These are phyloP conservation scores for Myriosclerotinia duriaeana DNA, from an alignment of 2,329 filamentous ascomycete species.

Conservation along the genomic window DNA sequence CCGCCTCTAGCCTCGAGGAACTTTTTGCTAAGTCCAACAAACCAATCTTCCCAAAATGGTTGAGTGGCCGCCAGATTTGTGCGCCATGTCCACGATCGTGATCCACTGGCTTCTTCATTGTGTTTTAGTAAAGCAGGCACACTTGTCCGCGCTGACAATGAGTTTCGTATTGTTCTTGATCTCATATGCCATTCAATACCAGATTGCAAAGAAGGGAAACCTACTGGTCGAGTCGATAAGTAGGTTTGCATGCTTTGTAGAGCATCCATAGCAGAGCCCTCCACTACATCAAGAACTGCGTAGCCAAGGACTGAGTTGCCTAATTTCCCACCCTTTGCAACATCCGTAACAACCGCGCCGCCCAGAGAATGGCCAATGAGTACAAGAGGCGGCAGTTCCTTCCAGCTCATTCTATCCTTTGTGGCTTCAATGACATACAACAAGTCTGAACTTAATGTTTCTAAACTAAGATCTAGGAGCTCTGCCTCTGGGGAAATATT, in stretches of 20 bases:
- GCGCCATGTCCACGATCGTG: slow-evolving; percentile 68
- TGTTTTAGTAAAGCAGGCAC: slow-evolving; percentile 75
- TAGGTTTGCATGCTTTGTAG: slow-evolving; percentile 93
- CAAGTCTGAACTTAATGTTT: slow-evolving; percentile 72
- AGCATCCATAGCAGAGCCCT: slow-evolving; percentile 93
- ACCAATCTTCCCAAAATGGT: slow-evolving; percentile 94
- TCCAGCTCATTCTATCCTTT: slow-evolving; percentile 69
- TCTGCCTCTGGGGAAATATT: slow-evolving; percentile 44
- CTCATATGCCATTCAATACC: slow-evolving; percentile 94
- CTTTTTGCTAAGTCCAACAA: slow-evolving; percentile 80
- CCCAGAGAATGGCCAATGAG: slow-evolving; percentile 91
- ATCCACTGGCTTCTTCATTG: slow-evolving; percentile 42
- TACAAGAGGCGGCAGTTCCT: slow-evolving; percentile 68
- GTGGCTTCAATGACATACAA: slow-evolving; percentile 67
- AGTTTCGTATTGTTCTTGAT: slow-evolving; percentile 81
- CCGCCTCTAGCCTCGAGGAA: slow-evolving; percentile 80
- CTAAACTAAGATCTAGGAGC: slow-evolving; percentile 66
- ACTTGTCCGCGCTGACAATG: slow-evolving; percentile 77
- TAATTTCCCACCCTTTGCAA: slow-evolving; percentile 67
- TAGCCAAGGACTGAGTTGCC: slow-evolving; percentile 75
- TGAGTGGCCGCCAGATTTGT: slow-evolving; percentile 83
- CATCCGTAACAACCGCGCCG: slow-evolving; percentile 83
- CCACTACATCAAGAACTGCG: slow-evolving; percentile 90
- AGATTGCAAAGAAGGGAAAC: slow-evolving; percentile 73
- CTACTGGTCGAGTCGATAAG: slow-evolving; percentile 73